Percentiles rank a stretch among this genome's conserved stretches.
phyloP scores from a whole-genome alignment of 2,329 filamentous ascomycete species.

The Madurella fahalii region DNA sequence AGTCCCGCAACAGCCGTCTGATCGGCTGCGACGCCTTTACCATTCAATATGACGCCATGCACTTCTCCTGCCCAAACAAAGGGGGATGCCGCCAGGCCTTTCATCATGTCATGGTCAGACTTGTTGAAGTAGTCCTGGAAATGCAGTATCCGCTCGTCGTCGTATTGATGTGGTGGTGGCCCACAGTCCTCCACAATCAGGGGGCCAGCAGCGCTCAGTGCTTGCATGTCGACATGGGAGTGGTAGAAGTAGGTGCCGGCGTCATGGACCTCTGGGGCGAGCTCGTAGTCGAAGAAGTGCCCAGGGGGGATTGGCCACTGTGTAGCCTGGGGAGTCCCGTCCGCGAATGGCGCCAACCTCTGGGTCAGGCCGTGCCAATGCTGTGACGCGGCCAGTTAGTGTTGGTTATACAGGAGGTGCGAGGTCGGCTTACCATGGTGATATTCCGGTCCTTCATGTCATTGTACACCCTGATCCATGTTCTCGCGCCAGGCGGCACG shows the following conservation, averaged over 20 bases:
- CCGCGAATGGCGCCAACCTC: slow-evolving; percentile 57
- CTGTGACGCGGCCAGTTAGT: slow-evolving; percentile 31
- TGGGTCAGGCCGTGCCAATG: slow-evolving; percentile 66
- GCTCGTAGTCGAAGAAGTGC: slow-evolving; percentile 65
- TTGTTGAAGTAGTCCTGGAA: slow-evolving; percentile 56
- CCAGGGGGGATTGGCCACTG: slow-evolving; percentile 63
- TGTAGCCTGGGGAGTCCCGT: slow-evolving; percentile 55
- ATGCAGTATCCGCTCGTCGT: slow-evolving; percentile 55
- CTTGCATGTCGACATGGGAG: slow-evolving; percentile 62
- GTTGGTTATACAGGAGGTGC: no score
- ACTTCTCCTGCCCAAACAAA: slow-evolving; percentile 59
- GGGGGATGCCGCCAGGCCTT: slow-evolving; percentile 44
- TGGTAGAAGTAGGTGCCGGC: slow-evolving; percentile 67
- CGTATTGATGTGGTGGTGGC: slow-evolving; percentile 53
- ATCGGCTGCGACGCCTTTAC: slow-evolving; percentile 43
- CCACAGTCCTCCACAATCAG: slow-evolving; percentile 53
- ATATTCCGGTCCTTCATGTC: slow-evolving; percentile 49
- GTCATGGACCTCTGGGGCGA: slow-evolving; percentile 48
- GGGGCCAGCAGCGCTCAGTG: slow-evolving; percentile 52
- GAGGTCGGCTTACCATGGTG: slow-evolving; percentile 46
- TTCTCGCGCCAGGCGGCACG: slow-evolving; percentile 42
- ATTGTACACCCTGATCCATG: slow-evolving; percentile 58
- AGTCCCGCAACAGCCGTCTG: slow-evolving; percentile 16
- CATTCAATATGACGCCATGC: slow-evolving; percentile 54
- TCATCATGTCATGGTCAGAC: slow-evolving; percentile 48